Percentiles rank a stretch among this genome's conserved stretches.
Evolutionary conservation across 1,139 yeast genomes (phyloP).

Genomic region (Saccharomyces uvarum): DNA sequence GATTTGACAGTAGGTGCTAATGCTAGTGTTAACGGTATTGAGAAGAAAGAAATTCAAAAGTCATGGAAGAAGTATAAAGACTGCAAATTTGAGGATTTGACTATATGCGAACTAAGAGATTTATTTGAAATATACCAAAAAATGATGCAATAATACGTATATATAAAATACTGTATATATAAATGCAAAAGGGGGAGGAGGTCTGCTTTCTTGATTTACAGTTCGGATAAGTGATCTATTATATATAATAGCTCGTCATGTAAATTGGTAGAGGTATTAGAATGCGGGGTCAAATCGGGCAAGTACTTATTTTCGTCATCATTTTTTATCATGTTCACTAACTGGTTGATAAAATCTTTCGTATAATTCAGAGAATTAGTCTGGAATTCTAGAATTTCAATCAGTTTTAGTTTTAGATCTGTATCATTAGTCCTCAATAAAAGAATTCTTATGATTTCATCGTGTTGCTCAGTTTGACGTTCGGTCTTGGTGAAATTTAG

Average conservation of each 20-base stretch:
- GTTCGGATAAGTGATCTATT: slow-evolving; percentile 7
- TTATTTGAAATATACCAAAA: slow-evolving; percentile 29
- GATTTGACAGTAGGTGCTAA: neutral
- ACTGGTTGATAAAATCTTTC: slow-evolving; percentile 12
- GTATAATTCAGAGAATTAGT: slow-evolving; percentile 31
- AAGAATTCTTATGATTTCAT: slow-evolving; percentile 34
- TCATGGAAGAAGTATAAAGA: slow-evolving; percentile 21
- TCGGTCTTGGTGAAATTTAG: slow-evolving; percentile 33
- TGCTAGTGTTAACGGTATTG: slow-evolving; percentile 4
- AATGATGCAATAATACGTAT: slow-evolving; percentile 13
- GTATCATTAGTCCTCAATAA: slow-evolving; percentile 37
- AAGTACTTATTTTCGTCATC: slow-evolving; percentile 11
- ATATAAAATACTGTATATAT: neutral
- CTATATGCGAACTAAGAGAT: slow-evolving; percentile 22
- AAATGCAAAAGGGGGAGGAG: neutral
- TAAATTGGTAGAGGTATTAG: slow-evolving; percentile 5
- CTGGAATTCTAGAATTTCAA: slow-evolving; percentile 39
- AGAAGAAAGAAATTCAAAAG: slow-evolving; percentile 4
- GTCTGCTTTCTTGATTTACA: neutral
- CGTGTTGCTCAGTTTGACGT: slow-evolving; percentile 8
- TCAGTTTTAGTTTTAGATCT: slow-evolving; percentile 42
- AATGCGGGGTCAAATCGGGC: slow-evolving; percentile 8
- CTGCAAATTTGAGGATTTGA: slow-evolving; percentile 26
- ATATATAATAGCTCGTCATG: slow-evolving; percentile 8
- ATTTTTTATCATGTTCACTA: slow-evolving; percentile 12